A percentile compares a stretch with the other conserved stretches of the same genome.
Evolutionary conservation across 768 basidiomycete genomes (phyloP).

Genomic region (Russula vinacea): DNA sequence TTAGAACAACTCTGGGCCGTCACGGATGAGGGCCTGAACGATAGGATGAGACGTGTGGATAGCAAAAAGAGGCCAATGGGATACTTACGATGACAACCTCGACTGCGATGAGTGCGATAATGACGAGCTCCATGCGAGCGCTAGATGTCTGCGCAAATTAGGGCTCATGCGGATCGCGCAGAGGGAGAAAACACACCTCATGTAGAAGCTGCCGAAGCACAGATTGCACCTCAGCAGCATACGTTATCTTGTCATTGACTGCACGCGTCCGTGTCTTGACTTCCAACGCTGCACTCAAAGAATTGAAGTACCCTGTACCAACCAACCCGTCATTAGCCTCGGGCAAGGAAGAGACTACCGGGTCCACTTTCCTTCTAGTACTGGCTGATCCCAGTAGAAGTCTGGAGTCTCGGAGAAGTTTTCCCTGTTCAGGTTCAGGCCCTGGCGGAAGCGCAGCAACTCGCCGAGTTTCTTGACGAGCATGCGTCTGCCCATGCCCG

Average conservation of each 20-base stretch:
- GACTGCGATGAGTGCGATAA: constrained; percentile 90
- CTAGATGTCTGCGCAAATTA: constrained; percentile 60
- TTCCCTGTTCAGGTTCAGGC: constrained; percentile 83
- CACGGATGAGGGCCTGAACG: constrained; percentile 65
- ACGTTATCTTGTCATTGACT: constrained; percentile 90
- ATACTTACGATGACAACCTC: constrained; percentile 83
- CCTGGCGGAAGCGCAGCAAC: constrained; percentile 88
- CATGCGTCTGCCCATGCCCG: constrained; percentile 73
- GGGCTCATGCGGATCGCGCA: constrained; percentile 12
- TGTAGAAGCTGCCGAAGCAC: constrained; percentile 62
- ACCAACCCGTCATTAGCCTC: background rate
- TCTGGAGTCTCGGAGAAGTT: constrained; percentile 88
- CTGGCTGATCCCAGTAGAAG: constrained; percentile 93
- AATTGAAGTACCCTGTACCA: constrained; percentile 70
- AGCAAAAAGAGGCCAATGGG: background rate
- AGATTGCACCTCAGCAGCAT: constrained; percentile 86
- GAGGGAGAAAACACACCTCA: constrained; percentile 12
- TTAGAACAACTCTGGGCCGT: constrained; percentile 73
- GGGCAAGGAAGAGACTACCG: background rate
- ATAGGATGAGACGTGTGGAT: background rate
- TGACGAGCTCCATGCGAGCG: constrained; percentile 93
- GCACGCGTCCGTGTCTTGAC: constrained; percentile 76
- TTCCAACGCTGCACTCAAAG: constrained; percentile 81
- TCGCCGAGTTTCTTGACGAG: constrained; percentile 92
- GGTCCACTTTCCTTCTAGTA: constrained; percentile 64